phyloP scores from a whole-genome alignment of 2,329 filamentous ascomycete genomes.

The Fusarium illudens region DNA sequence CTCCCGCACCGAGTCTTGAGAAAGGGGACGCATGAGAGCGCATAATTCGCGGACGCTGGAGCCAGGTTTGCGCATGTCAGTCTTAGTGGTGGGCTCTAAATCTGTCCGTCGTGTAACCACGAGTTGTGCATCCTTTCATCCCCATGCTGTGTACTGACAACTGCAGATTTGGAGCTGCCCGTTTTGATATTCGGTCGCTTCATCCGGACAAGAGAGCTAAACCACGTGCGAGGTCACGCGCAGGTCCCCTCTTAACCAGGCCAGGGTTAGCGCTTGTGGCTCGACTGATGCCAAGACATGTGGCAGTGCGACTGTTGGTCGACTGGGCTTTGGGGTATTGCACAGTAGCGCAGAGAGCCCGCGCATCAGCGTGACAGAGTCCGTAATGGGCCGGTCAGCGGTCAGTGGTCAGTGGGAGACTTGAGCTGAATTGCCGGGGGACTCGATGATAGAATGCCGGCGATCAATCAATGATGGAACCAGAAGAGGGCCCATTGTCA shows the following conservation, averaged over 20 bases:
- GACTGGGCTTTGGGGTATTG: not conserved
- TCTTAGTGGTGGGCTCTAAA: not conserved
- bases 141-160: not conserved
- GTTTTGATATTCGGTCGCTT: not conserved
- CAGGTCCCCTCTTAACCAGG: not conserved
- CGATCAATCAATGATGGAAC: not conserved
- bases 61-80: not conserved
- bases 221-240: slow-evolving; percentile 19
- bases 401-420: not conserved
- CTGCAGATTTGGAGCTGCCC: not conserved
- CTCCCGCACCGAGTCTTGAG: slow-evolving; percentile 6
- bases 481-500: not conserved
- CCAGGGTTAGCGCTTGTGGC: not conserved
- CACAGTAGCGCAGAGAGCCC: not conserved
- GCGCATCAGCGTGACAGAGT: slow-evolving; percentile 5
- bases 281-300: not conserved
- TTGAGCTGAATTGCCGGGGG: not conserved
- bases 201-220: not conserved
- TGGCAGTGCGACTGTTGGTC: not conserved
- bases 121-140: not conserved
- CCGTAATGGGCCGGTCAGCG: slow-evolving; percentile 2
- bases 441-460: not conserved
- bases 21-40: not conserved
- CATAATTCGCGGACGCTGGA: not conserved
- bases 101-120: not conserved